Evolutionary conservation across 805 yeast genomes (phyloP).

Genomic region (Ogataea degrootiae): DNA sequence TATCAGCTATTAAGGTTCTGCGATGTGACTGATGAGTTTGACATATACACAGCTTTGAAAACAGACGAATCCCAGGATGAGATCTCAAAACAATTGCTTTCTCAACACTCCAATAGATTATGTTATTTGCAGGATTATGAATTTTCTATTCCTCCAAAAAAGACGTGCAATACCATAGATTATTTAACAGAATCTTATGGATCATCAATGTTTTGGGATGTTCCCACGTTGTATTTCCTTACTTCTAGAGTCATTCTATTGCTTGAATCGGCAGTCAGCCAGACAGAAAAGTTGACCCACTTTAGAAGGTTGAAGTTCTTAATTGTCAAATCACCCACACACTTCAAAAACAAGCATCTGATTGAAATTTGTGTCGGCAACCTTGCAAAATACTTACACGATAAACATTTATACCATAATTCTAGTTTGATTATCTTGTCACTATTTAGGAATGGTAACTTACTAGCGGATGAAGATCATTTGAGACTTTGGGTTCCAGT

Average conservation of each 20-base stretch:
- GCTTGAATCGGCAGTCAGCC: conserved; percentile 19
- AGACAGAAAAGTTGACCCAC: conserved; percentile 20
- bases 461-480: conserved; percentile 2
- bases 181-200: conserved; percentile 5
- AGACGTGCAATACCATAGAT: conserved; percentile 7
- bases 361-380: conserved; percentile 15
- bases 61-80: conserved; percentile 1
- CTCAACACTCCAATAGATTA: conserved; percentile 1
- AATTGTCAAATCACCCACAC: conserved; percentile 23
- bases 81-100: background rate
- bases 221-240: conserved; percentile 33
- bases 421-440: conserved; percentile 20
- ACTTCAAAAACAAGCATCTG: conserved; percentile 16
- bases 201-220: conserved; percentile 31
- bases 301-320: conserved; percentile 37
- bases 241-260: conserved; percentile 29
- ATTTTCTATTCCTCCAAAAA: conserved; percentile 8
- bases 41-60: background rate
- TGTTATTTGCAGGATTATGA: conserved; percentile 14
- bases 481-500: conserved; percentile 19
- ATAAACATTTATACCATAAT: conserved; percentile 7
- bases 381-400: conserved; percentile 22
- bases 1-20: conserved; percentile 34
- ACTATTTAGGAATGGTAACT: conserved; percentile 9
- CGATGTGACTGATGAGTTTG: conserved; percentile 34